A percentile compares a stretch with the other conserved stretches of the same genome.
These are phyloP conservation scores for Begonia fuchsioides DNA, from an alignment of 306 rosid genomes.

Conservation along the genomic window DNA sequence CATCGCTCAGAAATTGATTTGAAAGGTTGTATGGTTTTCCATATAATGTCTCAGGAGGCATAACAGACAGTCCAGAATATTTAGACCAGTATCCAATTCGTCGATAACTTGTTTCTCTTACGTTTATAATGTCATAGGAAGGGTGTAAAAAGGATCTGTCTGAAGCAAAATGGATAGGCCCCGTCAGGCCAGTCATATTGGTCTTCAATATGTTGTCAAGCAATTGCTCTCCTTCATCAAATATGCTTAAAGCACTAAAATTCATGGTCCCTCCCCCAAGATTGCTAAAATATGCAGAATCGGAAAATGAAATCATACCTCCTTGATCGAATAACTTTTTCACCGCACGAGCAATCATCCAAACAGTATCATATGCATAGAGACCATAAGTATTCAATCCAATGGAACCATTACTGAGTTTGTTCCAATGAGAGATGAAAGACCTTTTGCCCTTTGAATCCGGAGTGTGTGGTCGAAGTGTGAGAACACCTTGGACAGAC, in stretches of 20 bases:
- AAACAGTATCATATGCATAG: constrained; percentile 47
- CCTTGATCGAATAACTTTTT: constrained; percentile 28
- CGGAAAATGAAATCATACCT: constrained; percentile 22
- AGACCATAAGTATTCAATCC: constrained; percentile 41
- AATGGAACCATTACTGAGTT: constrained; percentile 32
- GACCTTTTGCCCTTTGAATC: constrained; percentile 18
- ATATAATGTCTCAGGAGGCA: constrained; percentile 17
- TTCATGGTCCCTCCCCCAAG: constrained; percentile 16
- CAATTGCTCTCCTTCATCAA: constrained; percentile 28
- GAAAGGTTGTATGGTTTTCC: constrained; percentile 8
- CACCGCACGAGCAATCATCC: constrained; percentile 28
- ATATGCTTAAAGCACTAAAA: constrained; percentile 23
- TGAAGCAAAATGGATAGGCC: constrained; percentile 20
- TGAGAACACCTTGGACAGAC: constrained; percentile 32
- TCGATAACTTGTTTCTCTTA: constrained; percentile 12
- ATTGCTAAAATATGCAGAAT: background rate
- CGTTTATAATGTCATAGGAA: constrained; percentile 31
- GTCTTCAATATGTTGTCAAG: constrained; percentile 22
- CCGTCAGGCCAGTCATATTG: constrained; percentile 27
- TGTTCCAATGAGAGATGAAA: constrained; percentile 26
- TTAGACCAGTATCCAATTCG: constrained; percentile 35
- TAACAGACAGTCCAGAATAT: constrained; percentile 26
- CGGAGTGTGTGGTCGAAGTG: constrained; percentile 36
- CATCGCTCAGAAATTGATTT: constrained; percentile 14
- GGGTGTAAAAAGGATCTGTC: constrained; percentile 24